Evolutionary conservation across 306 rosid species (phyloP), one percentile per base, ranked within the genome.

Genomic region (Potentilla sterilis): DNA sequence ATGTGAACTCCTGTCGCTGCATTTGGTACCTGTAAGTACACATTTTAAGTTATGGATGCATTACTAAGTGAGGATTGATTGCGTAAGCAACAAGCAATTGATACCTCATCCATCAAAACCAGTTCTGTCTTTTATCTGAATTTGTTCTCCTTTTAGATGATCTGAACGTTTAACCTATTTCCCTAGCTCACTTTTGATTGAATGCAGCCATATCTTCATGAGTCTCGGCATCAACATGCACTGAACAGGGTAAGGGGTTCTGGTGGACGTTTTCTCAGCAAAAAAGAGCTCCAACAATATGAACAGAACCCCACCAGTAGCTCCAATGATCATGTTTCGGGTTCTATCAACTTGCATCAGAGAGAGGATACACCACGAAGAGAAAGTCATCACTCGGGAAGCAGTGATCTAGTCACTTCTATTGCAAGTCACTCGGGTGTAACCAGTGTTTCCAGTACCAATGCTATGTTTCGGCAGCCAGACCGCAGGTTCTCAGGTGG

Each of bases 141-240:
- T 21, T 35, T 2, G 52, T 42, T 65, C 19, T 63, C 9, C 15
- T 43, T 43, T 35, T 34, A 4, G 40, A 64, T 44, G 61, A 75
- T 79, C 61, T 24, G 42, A 16, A 21, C n/a, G 9, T 48, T 38
- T 63, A 40, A 80, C 74, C 51, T 0, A 40, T 52, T 55, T 78
- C 32, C 49, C 55, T 11, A 72, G 46, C 43, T 71, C 14, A 10
- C 69, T 65, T 72, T 54, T 61, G 62, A 79, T 74, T 62, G 28
- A 43, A 79, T 85, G 91, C 90, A 93, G 98, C 96, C 98, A 9
- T 93, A 93, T 86, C 98, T 93, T 74, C 98, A 93, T 0, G 98
- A 93, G 86, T 93, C 98, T 49, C 91, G 98, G 58, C 98, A 93
- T 75, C 86, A 85, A 10, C 98, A 93, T 42, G 98, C 98, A 32